phyloP scores from a whole-genome alignment of 1,284 basidiomycete genomes.

The Tilletia indica region DNA sequence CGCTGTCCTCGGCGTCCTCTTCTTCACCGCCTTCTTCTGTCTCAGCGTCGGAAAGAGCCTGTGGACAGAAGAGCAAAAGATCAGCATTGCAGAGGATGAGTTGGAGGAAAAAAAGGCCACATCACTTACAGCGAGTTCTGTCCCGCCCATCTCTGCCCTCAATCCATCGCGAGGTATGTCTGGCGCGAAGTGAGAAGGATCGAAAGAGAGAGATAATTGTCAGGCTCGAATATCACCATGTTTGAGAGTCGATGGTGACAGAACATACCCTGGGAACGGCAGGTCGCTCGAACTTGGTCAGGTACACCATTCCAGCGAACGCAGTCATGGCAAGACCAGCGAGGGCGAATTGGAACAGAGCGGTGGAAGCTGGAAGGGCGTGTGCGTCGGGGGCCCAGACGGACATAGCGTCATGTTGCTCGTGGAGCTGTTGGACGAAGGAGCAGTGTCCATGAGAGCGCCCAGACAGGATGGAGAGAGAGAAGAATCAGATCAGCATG shows the following conservation, averaged over 20 bases:
- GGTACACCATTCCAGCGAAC: slow-evolving; percentile 44
- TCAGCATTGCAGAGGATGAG: background rate
- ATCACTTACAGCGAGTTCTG: slow-evolving; percentile 21
- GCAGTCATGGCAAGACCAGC: slow-evolving; percentile 36
- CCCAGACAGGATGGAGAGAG: background rate
- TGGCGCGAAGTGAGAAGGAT: background rate
- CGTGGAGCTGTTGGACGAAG: slow-evolving; percentile 36
- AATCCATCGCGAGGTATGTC: slow-evolving; percentile 53
- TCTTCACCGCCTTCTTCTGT: slow-evolving; percentile 3
- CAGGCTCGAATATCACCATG: slow-evolving; percentile 34
- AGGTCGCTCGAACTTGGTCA: slow-evolving; percentile 39
- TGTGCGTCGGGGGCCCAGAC: slow-evolving; percentile 55
- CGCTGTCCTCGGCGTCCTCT: slow-evolving; percentile 9
- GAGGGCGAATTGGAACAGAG: slow-evolving; percentile 44
- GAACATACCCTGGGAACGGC: slow-evolving; percentile 43
- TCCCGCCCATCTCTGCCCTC: slow-evolving; percentile 44
- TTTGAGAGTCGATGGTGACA: slow-evolving; percentile 34
- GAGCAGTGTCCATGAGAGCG: background rate
- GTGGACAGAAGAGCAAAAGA: background rate
- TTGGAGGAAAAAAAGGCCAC: too few relatives aligned
- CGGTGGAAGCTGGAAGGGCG: slow-evolving; percentile 37
- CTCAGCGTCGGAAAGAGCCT: slow-evolving; percentile 9
- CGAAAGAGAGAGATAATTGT: background rate
- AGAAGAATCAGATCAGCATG: background rate
- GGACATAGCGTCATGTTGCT: slow-evolving; percentile 52